Evolutionary conservation across 306 rosid genomes (phyloP).

Genomic region (Cajanus cajan): DNA sequence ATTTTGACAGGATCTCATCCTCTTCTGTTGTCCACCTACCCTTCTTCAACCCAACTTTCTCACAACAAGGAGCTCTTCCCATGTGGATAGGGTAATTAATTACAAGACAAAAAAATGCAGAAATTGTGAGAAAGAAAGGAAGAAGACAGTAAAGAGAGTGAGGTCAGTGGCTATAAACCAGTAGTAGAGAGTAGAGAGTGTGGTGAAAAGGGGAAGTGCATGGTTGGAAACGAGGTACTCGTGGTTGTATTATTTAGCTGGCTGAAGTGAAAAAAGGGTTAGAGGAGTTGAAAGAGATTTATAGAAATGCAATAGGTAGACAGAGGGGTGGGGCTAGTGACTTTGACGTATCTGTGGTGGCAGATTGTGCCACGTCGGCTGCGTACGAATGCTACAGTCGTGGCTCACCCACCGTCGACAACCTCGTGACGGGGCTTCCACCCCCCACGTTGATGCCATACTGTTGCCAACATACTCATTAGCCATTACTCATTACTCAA

Average conservation of each 20-base stretch:
- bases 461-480: background rate
- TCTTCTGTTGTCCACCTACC: constrained; percentile 90
- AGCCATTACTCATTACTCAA: background rate
- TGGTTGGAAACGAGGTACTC: background rate
- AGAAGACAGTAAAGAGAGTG: too few relatives aligned
- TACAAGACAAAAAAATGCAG: background rate
- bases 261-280: background rate
- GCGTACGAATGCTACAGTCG: constrained; percentile 29
- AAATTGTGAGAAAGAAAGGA: background rate
- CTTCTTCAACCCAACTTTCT: constrained; percentile 71
- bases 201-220: background rate
- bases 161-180: background rate
- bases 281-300: constrained; percentile 6
- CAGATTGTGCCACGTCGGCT: constrained; percentile 61
- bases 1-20: constrained; percentile 61
- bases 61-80: constrained; percentile 93
- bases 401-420: constrained; percentile 60
- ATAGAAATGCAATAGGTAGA: constrained; percentile 10
- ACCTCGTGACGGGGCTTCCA: constrained; percentile 34
- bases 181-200: background rate
- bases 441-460: constrained; percentile 55
- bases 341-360: constrained; percentile 37
- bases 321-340: constrained; percentile 3
- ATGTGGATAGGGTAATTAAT: too few relatives aligned
- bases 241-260: background rate